Conservation (phyloP, 163 green algal genomes). For the Scenedesmus sp. region DNA sequence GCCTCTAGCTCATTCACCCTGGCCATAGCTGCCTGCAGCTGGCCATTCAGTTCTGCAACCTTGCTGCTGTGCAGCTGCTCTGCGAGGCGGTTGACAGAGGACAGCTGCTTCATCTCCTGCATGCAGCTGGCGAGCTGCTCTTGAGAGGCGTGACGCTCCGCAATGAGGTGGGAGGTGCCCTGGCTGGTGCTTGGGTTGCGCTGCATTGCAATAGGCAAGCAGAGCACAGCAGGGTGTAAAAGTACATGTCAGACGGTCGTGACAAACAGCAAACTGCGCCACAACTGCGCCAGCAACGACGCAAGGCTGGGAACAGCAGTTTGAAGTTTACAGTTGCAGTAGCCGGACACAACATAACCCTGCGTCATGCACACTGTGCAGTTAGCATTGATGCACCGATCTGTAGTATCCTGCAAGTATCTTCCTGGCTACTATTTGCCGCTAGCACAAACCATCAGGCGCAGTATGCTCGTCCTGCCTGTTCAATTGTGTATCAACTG, state of each 20-base stretch:
- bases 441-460: too few species aligned
- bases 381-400: too few species aligned
- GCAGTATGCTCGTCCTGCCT: too few species aligned
- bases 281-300: too few species aligned
- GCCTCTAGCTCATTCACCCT: background rate
- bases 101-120: background rate
- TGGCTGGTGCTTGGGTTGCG: background rate
- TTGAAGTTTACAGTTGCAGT: too few species aligned
- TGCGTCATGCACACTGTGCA: too few species aligned
- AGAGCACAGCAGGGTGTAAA: background rate
- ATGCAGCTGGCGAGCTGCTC: background rate
- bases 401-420: too few species aligned
- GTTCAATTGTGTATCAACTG: too few species aligned
- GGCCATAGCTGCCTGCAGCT: background rate
- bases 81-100: background rate
- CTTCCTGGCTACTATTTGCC: too few species aligned
- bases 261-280: background rate
- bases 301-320: too few species aligned
- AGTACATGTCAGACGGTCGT: background rate
- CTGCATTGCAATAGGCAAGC: background rate
- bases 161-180: background rate
- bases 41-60: background rate
- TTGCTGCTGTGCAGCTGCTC: background rate
- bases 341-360: too few species aligned
- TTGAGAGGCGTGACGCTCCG: background rate